Conservation (phyloP, 1,284 basidiomycete species). For the Boletellus sp. region DNA sequence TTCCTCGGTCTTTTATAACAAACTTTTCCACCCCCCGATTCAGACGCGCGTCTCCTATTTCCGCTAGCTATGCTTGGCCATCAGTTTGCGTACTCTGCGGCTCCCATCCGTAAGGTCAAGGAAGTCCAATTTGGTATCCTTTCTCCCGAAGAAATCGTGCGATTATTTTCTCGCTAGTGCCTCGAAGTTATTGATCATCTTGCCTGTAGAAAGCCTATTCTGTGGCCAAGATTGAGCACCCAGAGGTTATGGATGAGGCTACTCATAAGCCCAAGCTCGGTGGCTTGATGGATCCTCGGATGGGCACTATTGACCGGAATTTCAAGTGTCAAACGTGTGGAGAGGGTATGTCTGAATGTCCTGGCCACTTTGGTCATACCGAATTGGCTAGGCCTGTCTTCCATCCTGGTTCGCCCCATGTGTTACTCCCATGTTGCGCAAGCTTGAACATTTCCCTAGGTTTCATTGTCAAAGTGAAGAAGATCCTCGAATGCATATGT, state of each 20-base stretch:
- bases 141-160: conserved; percentile 98
- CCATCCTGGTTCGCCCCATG: conserved; percentile 75
- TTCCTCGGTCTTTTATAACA: conserved; percentile 3
- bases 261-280: conserved; percentile 86
- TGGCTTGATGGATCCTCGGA: conserved; percentile 95
- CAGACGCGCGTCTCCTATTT: conserved; percentile 17
- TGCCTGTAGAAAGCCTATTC: conserved; percentile 88
- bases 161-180: conserved; percentile 36
- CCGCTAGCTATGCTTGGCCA: conserved; percentile 65
- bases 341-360: conserved; percentile 97
- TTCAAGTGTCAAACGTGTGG: conserved; percentile 99
- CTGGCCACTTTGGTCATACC: conserved; percentile 98
- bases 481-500: conserved; percentile 98
- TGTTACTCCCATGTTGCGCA: not conserved
- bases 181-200: conserved; percentile 13
- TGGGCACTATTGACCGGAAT: conserved; percentile 98
- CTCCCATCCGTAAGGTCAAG: conserved; percentile 90
- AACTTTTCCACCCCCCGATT: not conserved
- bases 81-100: conserved; percentile 88
- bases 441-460: conserved; percentile 45
- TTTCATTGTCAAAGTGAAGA: conserved; percentile 99
- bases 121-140: conserved; percentile 99
- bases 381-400: conserved; percentile 96
- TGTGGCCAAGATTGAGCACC: conserved; percentile 96
- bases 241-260: conserved; percentile 96